Conservation (phyloP, 2,329 filamentous ascomycete genomes). For the Colletotrichum sojae region DNA sequence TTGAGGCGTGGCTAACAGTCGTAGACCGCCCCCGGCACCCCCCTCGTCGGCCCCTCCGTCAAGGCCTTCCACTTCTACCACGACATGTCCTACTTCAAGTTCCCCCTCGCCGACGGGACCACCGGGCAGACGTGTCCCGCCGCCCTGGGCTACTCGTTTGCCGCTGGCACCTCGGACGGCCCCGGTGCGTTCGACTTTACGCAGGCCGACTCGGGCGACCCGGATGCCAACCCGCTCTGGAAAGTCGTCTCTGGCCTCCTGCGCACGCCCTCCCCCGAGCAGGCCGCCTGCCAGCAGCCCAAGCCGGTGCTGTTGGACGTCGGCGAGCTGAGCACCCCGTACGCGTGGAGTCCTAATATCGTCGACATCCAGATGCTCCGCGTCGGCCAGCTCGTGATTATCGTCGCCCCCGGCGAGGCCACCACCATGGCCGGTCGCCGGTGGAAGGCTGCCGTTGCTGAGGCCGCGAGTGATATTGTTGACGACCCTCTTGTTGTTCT, state of each 20-base stretch:
- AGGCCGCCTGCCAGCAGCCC: constrained; percentile 81
- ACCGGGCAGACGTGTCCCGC: constrained; percentile 84
- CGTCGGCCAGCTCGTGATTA: constrained; percentile 86
- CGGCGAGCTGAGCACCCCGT: constrained; percentile 83
- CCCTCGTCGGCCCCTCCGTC: constrained; percentile 75
- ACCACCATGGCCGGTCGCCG: constrained; percentile 93
- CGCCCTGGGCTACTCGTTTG: constrained; percentile 92
- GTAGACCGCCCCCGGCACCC: constrained; percentile 70
- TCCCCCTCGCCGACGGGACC: constrained; percentile 80
- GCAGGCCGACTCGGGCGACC: constrained; percentile 83
- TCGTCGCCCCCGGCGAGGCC: constrained; percentile 88
- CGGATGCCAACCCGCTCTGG: constrained; percentile 83
- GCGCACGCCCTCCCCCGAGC: constrained; percentile 77
- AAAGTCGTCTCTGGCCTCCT: constrained; percentile 79
- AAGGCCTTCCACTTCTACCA: constrained; percentile 89
- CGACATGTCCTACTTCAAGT: constrained; percentile 83
- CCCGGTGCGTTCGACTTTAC: constrained; percentile 95
- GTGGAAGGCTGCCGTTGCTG: constrained; percentile 81
- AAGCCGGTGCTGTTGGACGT: constrained; percentile 93
- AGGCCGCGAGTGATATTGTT: constrained; percentile 62
- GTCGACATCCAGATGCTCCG: constrained; percentile 90
- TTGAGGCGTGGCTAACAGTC: constrained; percentile 44
- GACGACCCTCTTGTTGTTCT: constrained; percentile 81
- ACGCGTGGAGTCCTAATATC: constrained; percentile 91
- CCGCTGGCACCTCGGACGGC: constrained; percentile 91